Base-by-base conservation (phyloP, 345 rosid genomes). In the Leavenworthia alabamica region DNA sequence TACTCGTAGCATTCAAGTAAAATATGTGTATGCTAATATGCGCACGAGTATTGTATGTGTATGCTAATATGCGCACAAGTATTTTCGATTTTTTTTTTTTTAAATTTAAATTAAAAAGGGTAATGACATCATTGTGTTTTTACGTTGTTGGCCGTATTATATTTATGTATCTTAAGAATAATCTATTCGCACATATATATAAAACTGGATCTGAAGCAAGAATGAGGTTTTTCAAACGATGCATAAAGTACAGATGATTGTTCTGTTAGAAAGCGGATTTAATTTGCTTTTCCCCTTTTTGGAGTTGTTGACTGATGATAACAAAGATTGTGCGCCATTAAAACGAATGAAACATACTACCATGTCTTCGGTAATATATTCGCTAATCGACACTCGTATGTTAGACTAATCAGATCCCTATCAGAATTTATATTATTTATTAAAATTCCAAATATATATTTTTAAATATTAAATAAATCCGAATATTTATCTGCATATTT, bases 71-170 rank as follows among this genome's bases (percentile, higher is more conserved):
- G 41, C 28, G 17, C 29, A 35, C 13, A 20, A 19, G 16, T 1
- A 11, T 52, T 33, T 15, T n/a, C n/a, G n/a, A n/a, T n/a, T n/a
- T n/a, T n/a, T n/a, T n/a, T n/a, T n/a, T n/a, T n/a, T n/a, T n/a
- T n/a, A n/a, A n/a, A n/a, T n/a, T n/a, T 8, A 45, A 54, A 29
- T 56, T 9, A 62, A n/a, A 12, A 6, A 14, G 17, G 40, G 27
- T 45, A 44, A 44, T 55, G 47, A 45, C 47, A 45, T 66, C 14
- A 42, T 65, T 65, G 70, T 24, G 48, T 66, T 16, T 24, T 36
- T 55, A 45, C 48, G 56, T 66, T 14, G 29, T 26, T 66, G 63
- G 31, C 40, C 29, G 29, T 49, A 49, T 49, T 49, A 37, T 37
- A 12, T 36, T 15, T 37, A 3, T 1, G 12, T 13, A 1, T 36